Conservation (phyloP, 2,329 filamentous ascomycete genomes). For the Aspergillus caelatus region DNA sequence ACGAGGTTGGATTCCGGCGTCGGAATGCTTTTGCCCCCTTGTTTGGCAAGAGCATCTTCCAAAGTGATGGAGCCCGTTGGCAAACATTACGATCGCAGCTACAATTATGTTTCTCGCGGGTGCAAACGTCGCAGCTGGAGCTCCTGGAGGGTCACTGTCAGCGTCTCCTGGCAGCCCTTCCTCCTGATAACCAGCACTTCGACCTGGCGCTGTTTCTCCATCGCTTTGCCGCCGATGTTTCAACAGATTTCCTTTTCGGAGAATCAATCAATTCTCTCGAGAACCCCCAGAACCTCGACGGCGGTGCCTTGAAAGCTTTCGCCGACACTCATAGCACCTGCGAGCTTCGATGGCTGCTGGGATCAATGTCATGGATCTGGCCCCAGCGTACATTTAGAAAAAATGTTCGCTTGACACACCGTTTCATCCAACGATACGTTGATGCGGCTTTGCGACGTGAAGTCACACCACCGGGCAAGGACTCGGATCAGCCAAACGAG, state of each 20-base stretch:
- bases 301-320: neutral
- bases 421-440: neutral
- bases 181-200: neutral
- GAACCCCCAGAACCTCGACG: neutral
- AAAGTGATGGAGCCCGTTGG: too few species aligned
- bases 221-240: neutral
- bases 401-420: neutral
- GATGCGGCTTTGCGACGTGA: neutral
- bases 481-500: neutral
- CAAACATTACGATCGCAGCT: too few species aligned
- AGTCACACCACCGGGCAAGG: neutral
- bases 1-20: slow-evolving; percentile 2
- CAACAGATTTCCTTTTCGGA: neutral
- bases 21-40: too few species aligned
- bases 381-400: neutral
- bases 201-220: neutral
- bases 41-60: too few species aligned
- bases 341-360: neutral
- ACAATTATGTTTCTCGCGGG: neutral
- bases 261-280: neutral
- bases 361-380: neutral
- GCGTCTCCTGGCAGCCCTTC: neutral
- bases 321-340: neutral
- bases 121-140: neutral
- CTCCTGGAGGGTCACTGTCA: neutral